These are phyloP conservation scores for Buxus sempervirens DNA, from an alignment of 164 flowering plant species.

Conservation along the genomic window DNA sequence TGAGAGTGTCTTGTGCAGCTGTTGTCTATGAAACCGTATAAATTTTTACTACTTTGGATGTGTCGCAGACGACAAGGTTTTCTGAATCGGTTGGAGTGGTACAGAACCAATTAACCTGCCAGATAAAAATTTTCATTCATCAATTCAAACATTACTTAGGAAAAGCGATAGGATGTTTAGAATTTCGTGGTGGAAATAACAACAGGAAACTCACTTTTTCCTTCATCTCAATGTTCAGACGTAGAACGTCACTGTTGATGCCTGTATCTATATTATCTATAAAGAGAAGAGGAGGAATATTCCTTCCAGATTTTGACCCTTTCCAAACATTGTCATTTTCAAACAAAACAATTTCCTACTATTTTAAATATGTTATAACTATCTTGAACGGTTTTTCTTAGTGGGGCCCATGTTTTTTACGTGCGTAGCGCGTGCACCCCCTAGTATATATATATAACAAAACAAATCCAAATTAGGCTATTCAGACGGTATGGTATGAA, in stretches of 20 bases:
- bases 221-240: slow-evolving; percentile 44
- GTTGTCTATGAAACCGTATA: slow-evolving; percentile 44
- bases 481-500: no score
- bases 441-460: no score
- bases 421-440: no score
- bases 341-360: no score
- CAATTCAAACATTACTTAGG: not conserved
- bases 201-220: slow-evolving; percentile 57
- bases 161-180: not conserved
- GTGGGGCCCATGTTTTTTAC: no score
- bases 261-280: no score
- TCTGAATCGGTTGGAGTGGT: slow-evolving; percentile 77
- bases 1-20: not conserved
- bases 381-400: no score
- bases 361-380: no score
- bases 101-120: slow-evolving; percentile 94
- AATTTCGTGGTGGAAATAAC: not conserved
- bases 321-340: no score
- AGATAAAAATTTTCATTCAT: slow-evolving; percentile 1
- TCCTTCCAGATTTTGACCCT: no score
- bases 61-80: slow-evolving; percentile 90
- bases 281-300: no score
- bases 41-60: slow-evolving; percentile 80
- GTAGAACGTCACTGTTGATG: slow-evolving; percentile 31
- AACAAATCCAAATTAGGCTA: no score